phyloP scores from a whole-genome alignment of 2,329 filamentous ascomycete species.

The Aspergillus chevalieri region DNA sequence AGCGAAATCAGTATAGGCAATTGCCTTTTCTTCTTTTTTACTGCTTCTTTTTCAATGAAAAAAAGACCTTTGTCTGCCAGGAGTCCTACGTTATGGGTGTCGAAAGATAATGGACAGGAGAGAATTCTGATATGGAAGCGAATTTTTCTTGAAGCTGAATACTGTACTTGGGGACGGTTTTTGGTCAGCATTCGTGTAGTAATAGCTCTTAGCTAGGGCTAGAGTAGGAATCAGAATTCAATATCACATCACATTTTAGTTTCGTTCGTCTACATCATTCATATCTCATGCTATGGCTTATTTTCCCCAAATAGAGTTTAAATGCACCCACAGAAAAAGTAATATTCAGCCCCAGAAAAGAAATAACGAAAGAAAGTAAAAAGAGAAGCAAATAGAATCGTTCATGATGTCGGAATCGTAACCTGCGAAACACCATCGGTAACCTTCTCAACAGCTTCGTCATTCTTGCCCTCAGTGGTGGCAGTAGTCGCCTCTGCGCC shows the following conservation, averaged over 20 bases:
- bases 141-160: too few species aligned
- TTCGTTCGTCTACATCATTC: too few species aligned
- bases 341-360: background rate
- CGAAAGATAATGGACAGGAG: background rate
- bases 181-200: slow-evolving; percentile 1
- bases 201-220: background rate
- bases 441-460: slow-evolving; percentile 35
- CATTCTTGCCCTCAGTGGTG: slow-evolving; percentile 18
- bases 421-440: slow-evolving; percentile 39
- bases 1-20: slow-evolving; percentile 9
- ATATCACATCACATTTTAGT: too few species aligned
- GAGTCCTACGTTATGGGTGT: background rate
- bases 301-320: too few species aligned
- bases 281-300: too few species aligned
- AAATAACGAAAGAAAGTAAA: background rate
- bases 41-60: background rate
- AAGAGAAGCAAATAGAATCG: background rate
- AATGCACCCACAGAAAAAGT: too few species aligned
- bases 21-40: slow-evolving; percentile 2
- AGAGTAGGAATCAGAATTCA: too few species aligned
- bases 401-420: slow-evolving; percentile 35
- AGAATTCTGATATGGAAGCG: background rate
- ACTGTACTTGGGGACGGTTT: background rate
- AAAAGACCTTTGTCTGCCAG: background rate
- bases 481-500: slow-evolving; percentile 22